Evolutionary conservation across 192 early-diverging fungal genomes (phyloP), one percentile per base, ranked within the genome.

Genomic region (Coemansia sp.): DNA sequence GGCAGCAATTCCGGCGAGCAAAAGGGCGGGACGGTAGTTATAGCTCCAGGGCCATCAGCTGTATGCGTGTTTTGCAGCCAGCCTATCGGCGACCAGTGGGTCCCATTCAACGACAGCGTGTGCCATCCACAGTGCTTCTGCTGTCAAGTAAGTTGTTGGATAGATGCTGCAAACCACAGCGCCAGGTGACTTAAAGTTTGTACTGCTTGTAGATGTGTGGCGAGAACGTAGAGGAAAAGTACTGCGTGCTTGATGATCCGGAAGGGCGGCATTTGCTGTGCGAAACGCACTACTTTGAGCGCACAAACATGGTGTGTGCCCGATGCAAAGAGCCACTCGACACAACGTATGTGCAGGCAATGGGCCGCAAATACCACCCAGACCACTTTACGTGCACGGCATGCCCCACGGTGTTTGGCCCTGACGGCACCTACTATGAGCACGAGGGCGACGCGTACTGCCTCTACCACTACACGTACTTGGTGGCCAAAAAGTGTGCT

Each of bases 341-440:
- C 46, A 91, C 88, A 47, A 86, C 93, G 26, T 94, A 96, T 62
- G 96, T 99, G 43, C 90, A 87, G 53, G 96, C 93, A 2, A 80
- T 94, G 62, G 86, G 88, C 20, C 86, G 88, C 66, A 98, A 97
- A 72, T 99, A 92, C 72, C 95, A 99, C 63, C 83, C 95, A 35
- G 93, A 98, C 70, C 97, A 99, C 76, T 99, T 99, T 70, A 92
- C 90, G 37, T 99, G 97, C 73, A 86, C 88, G 10, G 86, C 89
- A 21, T 99, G 97, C 53, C 80, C 87, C 20, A 93, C 85, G 16
- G 83, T 94, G 28, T 99, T 99, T 81, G 90, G 92, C 1, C 91
- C 93, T 45, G 86, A 95, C 50, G 95, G 96, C 66, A 92, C 90
- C 6, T 97, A 97, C 70, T 99, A 96, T 57, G 95, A 98, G 67